Base-by-base conservation (phyloP, 2,329 filamentous ascomycete genomes). In the Apiospora arundinis region DNA sequence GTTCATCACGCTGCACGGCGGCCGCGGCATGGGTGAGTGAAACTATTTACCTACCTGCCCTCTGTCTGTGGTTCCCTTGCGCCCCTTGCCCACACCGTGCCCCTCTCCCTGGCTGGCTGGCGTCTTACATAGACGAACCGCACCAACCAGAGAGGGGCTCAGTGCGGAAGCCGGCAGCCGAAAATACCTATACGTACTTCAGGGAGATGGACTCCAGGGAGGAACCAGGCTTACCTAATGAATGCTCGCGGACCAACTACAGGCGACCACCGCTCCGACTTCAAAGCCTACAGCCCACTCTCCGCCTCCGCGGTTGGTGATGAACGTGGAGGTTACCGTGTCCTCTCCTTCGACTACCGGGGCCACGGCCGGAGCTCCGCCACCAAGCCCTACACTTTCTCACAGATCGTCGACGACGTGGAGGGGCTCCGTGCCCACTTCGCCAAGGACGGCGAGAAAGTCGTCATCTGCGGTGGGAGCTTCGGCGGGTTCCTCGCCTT, bases 401-500 rank as follows among this genome's bases (percentile, higher is more conserved):
- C 75, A 8, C 81, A 83, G 74, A 74, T 83, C 8, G 80, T 82
- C 7, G 81, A 82, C 25, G 80, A 83, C 67, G 77, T 83, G 37
- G 81, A 83, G 28, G 77, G 73, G 0, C 68, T 83, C 6, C 76
- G 80, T 11, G 56, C 45, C 48, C 77, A 78, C 37, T 82, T 82
- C 1, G 69, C 70, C 6, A 2, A 18, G 9, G 18, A 2, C 14
- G 18, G 32, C 2, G 70, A 76, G 25, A 73, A 77, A 18, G 77
- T 76, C 16, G 77, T 83, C 44, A 77, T 83, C 28, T 80, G 79
- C 18, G 82, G 81, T 11, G 82, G 82, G 2, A 82, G 81, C 70
- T 83, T 83, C 63, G 82, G 82, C 12, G 82, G 81, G 0, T 83
- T 80, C 48, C 73, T 83, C 5, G 82, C 82, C 0, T 80, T 81